Evolutionary conservation across 2,329 filamentous ascomycete genomes (phyloP), one percentile per base, ranked within the genome.

Genomic region (Ampelomyces quisqualis): DNA sequence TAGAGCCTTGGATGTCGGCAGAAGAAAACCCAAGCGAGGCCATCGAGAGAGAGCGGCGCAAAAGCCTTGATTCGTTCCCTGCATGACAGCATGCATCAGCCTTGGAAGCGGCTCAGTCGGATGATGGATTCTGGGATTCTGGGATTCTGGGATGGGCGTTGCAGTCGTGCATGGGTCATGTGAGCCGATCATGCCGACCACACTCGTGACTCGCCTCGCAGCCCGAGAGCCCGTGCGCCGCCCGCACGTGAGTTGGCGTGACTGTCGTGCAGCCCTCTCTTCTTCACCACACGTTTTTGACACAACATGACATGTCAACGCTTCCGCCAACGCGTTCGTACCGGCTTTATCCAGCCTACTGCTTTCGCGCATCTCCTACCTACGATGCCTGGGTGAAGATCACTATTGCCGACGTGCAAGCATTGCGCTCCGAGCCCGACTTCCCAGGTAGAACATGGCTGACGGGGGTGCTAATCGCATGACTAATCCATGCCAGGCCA

Each of bases 361-460:
- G 78, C 70, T 82, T 80, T 63, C 65, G 69, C 32, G 73, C 72
- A 23, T 83, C 81, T 5, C 76, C 77, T n/a, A 84, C 81, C 7
- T 81, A 76, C 64, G 75, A 77, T 66, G 62, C 72, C 58, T 85
- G 81, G 81, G 81, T 82, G 63, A 81, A 81, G 58, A 70, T 85
- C 49, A 75, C 76, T 1, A 71, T 72, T 11, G 67, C 70, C 19
- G 77, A 82, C 62, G 72, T 84, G 26, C 78, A 80, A 55, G 64
- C 65, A 7, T 65, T 84, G 22, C 68, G 69, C 17, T 64, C 67
- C 37, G 70, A 73, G 29, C 62, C 58, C 5, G 75, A 71, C 2
- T 82, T 77, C 55, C 71, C 73, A 67, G 77, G 79, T 77, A 35
- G 8, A 11, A 13, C 15, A 24, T n/a, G 3, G 8, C 7, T 19